Conservation (phyloP, 2,329 filamentous ascomycete genomes). For the Alternaria rosae region DNA sequence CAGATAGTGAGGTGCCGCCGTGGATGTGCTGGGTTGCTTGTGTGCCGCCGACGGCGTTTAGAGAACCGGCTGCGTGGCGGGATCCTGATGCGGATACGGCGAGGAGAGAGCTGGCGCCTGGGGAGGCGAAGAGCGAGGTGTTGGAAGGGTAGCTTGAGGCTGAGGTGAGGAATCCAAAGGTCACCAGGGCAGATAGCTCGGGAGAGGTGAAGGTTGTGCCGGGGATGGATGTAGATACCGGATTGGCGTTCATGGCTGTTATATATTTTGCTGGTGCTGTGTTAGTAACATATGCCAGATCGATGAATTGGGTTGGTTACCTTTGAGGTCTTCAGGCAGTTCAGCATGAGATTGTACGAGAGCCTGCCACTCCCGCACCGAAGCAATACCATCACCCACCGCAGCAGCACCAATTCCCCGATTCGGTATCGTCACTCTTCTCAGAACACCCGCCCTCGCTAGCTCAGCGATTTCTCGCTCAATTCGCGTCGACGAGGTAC, state of each 20-base stretch:
- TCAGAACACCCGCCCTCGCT: conserved; percentile 62
- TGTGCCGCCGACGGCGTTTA: conserved; percentile 73
- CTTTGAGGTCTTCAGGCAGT: conserved; percentile 33
- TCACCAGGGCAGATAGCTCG: conserved; percentile 67
- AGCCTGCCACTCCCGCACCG: conserved; percentile 59
- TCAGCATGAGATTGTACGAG: conserved; percentile 34
- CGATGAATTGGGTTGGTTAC: conserved; percentile 43
- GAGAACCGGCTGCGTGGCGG: conserved; percentile 70
- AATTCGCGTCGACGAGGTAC: conserved; percentile 67
- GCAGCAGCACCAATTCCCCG: conserved; percentile 64
- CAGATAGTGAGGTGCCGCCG: conserved; percentile 61
- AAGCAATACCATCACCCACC: conserved; percentile 70
- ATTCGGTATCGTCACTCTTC: conserved; percentile 69
- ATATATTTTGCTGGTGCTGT: conserved; percentile 57
- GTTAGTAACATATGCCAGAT: conserved; percentile 6
- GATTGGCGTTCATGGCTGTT: conserved; percentile 60
- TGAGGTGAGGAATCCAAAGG: conserved; percentile 71
- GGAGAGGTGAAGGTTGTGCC: conserved; percentile 52
- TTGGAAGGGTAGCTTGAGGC: conserved; percentile 42
- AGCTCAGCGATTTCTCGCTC: conserved; percentile 73
- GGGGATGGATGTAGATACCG: conserved; percentile 55
- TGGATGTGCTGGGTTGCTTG: conserved; percentile 71
- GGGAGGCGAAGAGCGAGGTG: conserved; percentile 52
- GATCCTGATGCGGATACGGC: conserved; percentile 69
- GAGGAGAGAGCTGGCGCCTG: conserved; percentile 56